Conservation (phyloP, 2,329 filamentous ascomycete genomes). For the Curvularia eragrostidis region DNA sequence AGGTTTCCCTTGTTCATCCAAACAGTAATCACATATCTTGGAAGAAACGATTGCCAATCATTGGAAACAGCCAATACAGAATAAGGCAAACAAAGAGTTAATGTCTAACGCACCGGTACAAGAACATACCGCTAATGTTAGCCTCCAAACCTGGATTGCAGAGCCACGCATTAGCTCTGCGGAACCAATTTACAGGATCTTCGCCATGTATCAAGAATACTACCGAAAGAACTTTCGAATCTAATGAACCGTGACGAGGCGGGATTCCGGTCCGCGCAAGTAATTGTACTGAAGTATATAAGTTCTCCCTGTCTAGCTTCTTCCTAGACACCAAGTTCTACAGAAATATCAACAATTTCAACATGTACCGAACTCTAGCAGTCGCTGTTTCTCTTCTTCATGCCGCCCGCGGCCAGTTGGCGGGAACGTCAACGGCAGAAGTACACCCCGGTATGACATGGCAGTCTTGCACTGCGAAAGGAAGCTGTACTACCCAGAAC, state of each 20-base stretch:
- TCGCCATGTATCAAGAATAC: neutral
- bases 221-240: neutral
- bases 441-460: constrained; percentile 50
- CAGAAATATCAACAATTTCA: constrained; percentile 9
- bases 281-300: neutral
- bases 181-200: neutral
- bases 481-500: constrained; percentile 44
- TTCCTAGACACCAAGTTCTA: neutral
- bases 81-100: neutral
- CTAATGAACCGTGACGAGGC: neutral
- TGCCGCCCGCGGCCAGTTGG: constrained; percentile 55
- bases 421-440: constrained; percentile 49
- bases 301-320: neutral
- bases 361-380: constrained; percentile 46
- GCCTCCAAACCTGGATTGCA: neutral
- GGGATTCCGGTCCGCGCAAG: neutral
- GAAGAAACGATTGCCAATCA: neutral
- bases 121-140: neutral
- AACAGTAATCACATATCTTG: neutral
- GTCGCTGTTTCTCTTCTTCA: constrained; percentile 55
- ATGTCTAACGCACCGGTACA: neutral
- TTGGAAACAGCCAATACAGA: neutral
- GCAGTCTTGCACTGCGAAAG: constrained; percentile 48
- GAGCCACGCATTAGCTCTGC: neutral
- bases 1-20: neutral